These are phyloP conservation scores for Chaetomiaceae sp. DNA, from an alignment of 2,329 filamentous ascomycete genomes.

Conservation along the genomic window DNA sequence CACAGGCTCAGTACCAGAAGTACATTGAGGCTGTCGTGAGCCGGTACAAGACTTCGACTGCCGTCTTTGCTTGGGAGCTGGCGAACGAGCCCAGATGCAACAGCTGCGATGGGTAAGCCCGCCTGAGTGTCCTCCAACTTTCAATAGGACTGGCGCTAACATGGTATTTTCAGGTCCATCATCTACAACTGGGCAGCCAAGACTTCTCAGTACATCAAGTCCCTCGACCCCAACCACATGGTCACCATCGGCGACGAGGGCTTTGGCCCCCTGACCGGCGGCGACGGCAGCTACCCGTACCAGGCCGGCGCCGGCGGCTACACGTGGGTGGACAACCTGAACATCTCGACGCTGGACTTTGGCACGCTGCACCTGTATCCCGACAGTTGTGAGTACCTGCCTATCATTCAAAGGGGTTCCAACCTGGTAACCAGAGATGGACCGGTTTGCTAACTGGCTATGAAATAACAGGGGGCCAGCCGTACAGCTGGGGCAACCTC, in stretches of 20 bases:
- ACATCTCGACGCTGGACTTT: constrained; percentile 39
- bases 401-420: neutral
- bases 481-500: constrained; percentile 32
- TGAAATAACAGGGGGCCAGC: constrained; percentile 31
- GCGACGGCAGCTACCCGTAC: constrained; percentile 25
- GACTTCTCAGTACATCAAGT: constrained; percentile 57
- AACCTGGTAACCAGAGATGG: too few species aligned
- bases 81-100: constrained; percentile 56
- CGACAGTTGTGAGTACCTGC: constrained; percentile 27
- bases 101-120: constrained; percentile 41
- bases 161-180: constrained; percentile 29
- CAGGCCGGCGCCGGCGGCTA: constrained; percentile 25
- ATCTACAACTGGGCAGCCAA: constrained; percentile 54
- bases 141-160: too few species aligned
- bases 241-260: constrained; percentile 57
- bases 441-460: neutral
- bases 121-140: neutral
- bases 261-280: constrained; percentile 25
- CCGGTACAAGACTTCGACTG: constrained; percentile 41
- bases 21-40: constrained; percentile 43
- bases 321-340: constrained; percentile 34
- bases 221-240: constrained; percentile 55
- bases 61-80: constrained; percentile 50
- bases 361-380: constrained; percentile 40
- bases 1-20: constrained; percentile 47